Evolutionary conservation across 2,329 filamentous ascomycete species (phyloP).

Genomic region (Diaporthe sp.): DNA sequence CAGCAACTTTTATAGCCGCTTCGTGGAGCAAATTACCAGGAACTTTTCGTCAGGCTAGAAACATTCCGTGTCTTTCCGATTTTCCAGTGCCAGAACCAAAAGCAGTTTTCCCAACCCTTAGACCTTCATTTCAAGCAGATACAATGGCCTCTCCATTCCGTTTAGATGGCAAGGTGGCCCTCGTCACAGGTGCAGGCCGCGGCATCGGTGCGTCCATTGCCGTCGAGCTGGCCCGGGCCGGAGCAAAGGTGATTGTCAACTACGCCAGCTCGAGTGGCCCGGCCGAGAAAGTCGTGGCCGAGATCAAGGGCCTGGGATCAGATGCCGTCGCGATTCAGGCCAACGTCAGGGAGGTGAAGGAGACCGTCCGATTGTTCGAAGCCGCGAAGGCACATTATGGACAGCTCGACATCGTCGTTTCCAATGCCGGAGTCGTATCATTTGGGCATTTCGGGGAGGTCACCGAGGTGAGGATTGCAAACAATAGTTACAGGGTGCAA

Average conservation of each 20-base stretch:
- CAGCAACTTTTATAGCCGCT: neutral
- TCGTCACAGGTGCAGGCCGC: constrained; percentile 59
- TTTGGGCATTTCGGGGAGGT: constrained; percentile 79
- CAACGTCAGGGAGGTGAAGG: constrained; percentile 74
- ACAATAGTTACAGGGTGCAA: neutral
- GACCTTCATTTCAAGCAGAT: neutral
- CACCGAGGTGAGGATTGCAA: constrained; percentile 60
- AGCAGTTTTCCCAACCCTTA: neutral
- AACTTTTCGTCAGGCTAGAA: neutral
- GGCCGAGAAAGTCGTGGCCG: constrained; percentile 75
- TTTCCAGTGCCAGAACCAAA: neutral
- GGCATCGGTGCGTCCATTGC: constrained; percentile 78
- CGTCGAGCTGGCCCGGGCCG: constrained; percentile 73
- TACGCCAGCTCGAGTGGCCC: constrained; percentile 75
- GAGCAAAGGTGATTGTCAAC: constrained; percentile 77
- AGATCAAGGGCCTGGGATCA: constrained; percentile 75
- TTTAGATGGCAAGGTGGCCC: constrained; percentile 1
- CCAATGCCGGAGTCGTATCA: constrained; percentile 77
- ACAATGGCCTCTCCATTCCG: constrained; percentile 9
- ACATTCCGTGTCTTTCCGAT: neutral
- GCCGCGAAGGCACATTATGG: constrained; percentile 74
- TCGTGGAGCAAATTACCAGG: neutral
- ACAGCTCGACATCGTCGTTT: constrained; percentile 78
- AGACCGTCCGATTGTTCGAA: constrained; percentile 75
- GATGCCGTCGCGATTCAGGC: constrained; percentile 77